Evolutionary conservation across 2,329 filamentous ascomycete species (phyloP), one percentile per base, ranked within the genome.

Genomic region (Pseudocercospora fuligena): DNA sequence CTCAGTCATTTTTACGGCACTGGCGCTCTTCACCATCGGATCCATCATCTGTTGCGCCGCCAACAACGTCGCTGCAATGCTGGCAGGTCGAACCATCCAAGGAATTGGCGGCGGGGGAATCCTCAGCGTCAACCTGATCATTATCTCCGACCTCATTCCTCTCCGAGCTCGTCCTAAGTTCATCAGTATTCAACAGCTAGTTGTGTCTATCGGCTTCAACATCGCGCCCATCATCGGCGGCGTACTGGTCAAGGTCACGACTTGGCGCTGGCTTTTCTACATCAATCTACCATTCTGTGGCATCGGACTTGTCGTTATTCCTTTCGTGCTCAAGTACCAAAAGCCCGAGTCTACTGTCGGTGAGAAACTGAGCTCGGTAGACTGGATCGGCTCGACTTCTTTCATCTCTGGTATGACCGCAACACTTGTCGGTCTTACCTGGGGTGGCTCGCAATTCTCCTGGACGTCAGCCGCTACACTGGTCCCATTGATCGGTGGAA

Each of bases 321-420:
- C 75, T 1, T 69, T 87, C 25, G 86, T 86, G 72, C 78, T 89
- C 29, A 80, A 78, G 40, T 19, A 88, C 85, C 14, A 88, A 84
- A 80, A 56, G 16, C 61, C 67, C 11, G 49, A 56, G 47, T 63
- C 61, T 16, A 68, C 68, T 5, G 57, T 72, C 16, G 61, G 68
- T 16, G 66, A 70, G 16, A 71, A 70, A 49, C 47, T 73, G 49
- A 61, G 64, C 33, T 65, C 58, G 14, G 63, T 75, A 8, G 73
- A 75, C 65, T 75, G 72, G 73, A 59, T 68, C 11, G 73, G 73
- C 9, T 70, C 69, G 0, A n/a, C 33, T 9, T 33, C 71, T 2
- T 73, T 75, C 66, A 66, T 73, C 47, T 64, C 63, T 43, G 71
- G 73, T 27, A 66, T 68, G 47, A 75, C 73, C 0, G 61, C 64